A percentile compares a stretch with the other conserved stretches of the same genome.
Conservation (phyloP, 805 yeast genomes). For the Schwanniomyces yamadae region DNA sequence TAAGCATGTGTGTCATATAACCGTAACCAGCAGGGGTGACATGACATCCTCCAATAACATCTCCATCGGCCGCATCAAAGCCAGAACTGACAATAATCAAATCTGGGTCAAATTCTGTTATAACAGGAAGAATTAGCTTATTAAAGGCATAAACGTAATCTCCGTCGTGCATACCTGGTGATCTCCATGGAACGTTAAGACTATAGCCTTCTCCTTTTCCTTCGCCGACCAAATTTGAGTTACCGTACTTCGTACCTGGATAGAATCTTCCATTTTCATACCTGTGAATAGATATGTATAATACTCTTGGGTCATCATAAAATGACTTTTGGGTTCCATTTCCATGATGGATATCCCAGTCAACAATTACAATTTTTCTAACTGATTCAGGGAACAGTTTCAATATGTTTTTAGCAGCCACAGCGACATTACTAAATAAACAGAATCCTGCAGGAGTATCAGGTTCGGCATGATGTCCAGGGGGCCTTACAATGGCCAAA, state of each 20-base stretch:
- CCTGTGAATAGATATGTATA: constrained; percentile 89
- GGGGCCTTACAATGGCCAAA: constrained; percentile 94
- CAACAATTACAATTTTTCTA: constrained; percentile 76
- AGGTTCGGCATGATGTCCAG: constrained; percentile 99
- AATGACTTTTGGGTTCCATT: constrained; percentile 97
- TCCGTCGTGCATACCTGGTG: constrained; percentile 89
- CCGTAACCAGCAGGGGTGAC: constrained; percentile 96
- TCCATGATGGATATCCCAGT: constrained; percentile 99
- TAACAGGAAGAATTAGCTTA: constrained; percentile 82
- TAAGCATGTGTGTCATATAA: constrained; percentile 90
- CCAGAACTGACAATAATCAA: constrained; percentile 92
- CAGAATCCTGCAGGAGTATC: constrained; percentile 97
- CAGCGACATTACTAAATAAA: constrained; percentile 93
- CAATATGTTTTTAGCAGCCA: constrained; percentile 85
- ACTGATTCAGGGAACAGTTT: constrained; percentile 86
- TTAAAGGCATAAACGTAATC: constrained; percentile 92
- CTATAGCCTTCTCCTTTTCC: constrained; percentile 85
- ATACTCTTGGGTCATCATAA: constrained; percentile 81
- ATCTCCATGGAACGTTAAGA: constrained; percentile 92
- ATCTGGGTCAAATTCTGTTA: constrained; percentile 89
- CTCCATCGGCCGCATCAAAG: constrained; percentile 98
- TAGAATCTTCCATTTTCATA: constrained; percentile 90
- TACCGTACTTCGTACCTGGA: constrained; percentile 90
- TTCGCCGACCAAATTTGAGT: constrained; percentile 76
- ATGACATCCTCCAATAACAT: constrained; percentile 93